phyloP scores from a whole-genome alignment of 768 basidiomycete genomes.

The Lentinus brumalis region DNA sequence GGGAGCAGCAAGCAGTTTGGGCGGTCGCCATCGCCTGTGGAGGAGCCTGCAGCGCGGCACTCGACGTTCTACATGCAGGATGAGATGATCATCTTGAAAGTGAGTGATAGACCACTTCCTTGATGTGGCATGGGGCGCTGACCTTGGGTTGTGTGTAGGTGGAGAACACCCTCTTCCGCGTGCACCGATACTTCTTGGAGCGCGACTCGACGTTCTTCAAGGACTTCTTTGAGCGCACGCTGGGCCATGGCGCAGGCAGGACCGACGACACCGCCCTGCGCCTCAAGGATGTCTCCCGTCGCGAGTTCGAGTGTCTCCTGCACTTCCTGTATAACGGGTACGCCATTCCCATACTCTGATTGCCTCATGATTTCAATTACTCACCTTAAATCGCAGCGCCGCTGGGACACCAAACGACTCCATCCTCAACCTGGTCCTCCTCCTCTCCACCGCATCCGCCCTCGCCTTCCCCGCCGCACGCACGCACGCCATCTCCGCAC shows the following conservation, averaged over 20 bases:
- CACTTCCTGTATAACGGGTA: constrained; percentile 44
- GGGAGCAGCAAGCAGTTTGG: constrained; percentile 8
- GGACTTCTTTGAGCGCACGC: constrained; percentile 36
- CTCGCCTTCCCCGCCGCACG: constrained; percentile 41
- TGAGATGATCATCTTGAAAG: constrained; percentile 18
- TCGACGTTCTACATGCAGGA: constrained; percentile 20
- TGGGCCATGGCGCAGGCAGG: constrained; percentile 31
- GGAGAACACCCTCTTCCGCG: constrained; percentile 39
- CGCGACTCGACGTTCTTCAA: constrained; percentile 42
- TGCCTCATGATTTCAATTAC: background rate
- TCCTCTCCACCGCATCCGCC: constrained; percentile 44
- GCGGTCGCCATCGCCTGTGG: constrained; percentile 1
- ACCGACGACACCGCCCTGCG: constrained; percentile 36
- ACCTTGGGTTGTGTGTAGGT: constrained; percentile 29
- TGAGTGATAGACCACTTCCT: background rate
- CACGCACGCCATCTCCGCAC: constrained; percentile 33
- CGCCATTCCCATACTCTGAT: constrained; percentile 10
- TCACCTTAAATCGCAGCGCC: background rate
- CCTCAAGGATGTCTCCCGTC: constrained; percentile 34
- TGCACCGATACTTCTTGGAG: constrained; percentile 42
- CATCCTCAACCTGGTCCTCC: constrained; percentile 23
- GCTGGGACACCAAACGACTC: constrained; percentile 16
- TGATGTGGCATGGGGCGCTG: too few relatives aligned
- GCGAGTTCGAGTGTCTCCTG: constrained; percentile 41
- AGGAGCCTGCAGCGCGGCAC: constrained; percentile 16